Evolutionary conservation across 2,329 filamentous ascomycete genomes (phyloP).

Genomic region (Aspergillus sclerotialis): DNA sequence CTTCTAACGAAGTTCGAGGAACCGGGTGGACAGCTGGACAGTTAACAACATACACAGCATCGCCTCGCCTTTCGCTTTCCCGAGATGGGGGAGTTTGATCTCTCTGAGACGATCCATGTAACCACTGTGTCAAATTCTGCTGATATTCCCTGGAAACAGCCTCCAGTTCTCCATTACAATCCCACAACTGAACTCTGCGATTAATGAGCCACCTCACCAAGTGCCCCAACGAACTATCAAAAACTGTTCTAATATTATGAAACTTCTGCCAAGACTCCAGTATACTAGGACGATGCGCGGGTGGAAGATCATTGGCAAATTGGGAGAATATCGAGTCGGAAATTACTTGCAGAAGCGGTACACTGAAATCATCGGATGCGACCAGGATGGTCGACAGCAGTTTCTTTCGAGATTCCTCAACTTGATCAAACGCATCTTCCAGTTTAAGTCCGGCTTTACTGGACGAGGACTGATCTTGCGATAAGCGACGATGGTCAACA

Average conservation of each 20-base stretch:
- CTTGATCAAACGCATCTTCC: constrained; percentile 12
- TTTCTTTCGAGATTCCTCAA: constrained; percentile 13
- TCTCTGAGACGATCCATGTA: constrained; percentile 13
- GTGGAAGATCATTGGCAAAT: constrained; percentile 10
- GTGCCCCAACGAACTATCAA: constrained; percentile 11
- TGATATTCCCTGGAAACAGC: constrained; percentile 18
- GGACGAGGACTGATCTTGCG: constrained; percentile 14
- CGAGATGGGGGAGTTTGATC: background rate
- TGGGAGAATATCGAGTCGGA: constrained; percentile 14
- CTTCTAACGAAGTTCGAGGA: constrained; percentile 21
- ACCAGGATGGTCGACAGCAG: constrained; percentile 14
- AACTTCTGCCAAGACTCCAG: constrained; percentile 13
- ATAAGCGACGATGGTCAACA: constrained; percentile 22
- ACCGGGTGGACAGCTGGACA: constrained; percentile 28
- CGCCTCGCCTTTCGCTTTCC: constrained; percentile 2
- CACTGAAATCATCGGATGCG: constrained; percentile 14
- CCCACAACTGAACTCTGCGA: constrained; percentile 19
- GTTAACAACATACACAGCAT: constrained; percentile 24
- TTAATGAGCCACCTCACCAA: constrained; percentile 20
- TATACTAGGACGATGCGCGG: constrained; percentile 13
- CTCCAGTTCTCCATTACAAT: constrained; percentile 18
- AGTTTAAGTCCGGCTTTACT: constrained; percentile 8
- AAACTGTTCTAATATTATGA: constrained; percentile 8
- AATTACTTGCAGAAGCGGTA: constrained; percentile 13
- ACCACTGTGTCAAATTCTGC: constrained; percentile 23